Evolutionary conservation across 2,329 filamentous ascomycete species (phyloP).

Genomic region (Fusarium sp.): DNA sequence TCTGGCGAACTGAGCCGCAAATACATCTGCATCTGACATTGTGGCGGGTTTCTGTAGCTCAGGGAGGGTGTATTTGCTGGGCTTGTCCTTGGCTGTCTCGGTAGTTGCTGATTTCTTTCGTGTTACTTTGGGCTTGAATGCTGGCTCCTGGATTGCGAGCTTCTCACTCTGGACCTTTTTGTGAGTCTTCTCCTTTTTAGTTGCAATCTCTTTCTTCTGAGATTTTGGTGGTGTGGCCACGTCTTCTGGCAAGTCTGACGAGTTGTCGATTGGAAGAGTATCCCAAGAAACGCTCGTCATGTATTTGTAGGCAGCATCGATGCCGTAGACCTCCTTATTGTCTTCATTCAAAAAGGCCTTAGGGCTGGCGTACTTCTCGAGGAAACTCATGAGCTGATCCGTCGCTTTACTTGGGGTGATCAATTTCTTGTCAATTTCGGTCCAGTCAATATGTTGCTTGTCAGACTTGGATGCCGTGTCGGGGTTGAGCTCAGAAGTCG

Average conservation of each 20-base stretch:
- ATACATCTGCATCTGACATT: not conserved
- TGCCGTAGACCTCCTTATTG: not conserved
- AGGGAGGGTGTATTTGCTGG: not conserved
- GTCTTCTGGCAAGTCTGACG: not conserved
- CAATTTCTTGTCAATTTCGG: not conserved
- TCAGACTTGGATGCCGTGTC: not conserved
- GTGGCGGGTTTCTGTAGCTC: not conserved
- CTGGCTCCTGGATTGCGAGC: not conserved
- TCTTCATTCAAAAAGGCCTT: not conserved
- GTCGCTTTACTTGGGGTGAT: not conserved
- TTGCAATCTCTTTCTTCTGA: not conserved
- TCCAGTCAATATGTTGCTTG: not conserved
- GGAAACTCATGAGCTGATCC: not conserved
- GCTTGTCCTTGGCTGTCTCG: not conserved
- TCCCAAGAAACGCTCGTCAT: not conserved
- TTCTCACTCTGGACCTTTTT: not conserved
- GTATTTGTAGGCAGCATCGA: not conserved
- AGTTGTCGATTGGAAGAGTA: not conserved
- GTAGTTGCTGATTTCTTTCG: not conserved
- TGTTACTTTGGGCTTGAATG: not conserved
- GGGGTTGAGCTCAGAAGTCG: not conserved
- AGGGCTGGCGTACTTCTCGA: not conserved
- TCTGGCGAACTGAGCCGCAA: conserved; percentile 2
- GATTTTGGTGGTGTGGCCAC: not conserved
- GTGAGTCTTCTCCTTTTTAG: not conserved